Evolutionary conservation across 2,329 filamentous ascomycete species (phyloP), one percentile per base, ranked within the genome.

Genomic region (Cladophialophora yegresii): DNA sequence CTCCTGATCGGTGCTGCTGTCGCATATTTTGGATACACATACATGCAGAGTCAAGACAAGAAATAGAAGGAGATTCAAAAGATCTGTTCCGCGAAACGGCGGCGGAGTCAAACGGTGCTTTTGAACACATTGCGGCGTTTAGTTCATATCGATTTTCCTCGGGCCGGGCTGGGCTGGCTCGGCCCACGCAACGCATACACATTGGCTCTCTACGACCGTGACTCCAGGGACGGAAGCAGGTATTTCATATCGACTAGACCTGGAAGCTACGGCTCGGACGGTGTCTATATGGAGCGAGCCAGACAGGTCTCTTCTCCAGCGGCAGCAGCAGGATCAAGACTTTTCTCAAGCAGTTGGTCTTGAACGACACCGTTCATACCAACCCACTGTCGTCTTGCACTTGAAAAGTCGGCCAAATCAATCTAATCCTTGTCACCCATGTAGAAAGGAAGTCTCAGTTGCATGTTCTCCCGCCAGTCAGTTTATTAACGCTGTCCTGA

Each of bases 21-120:
- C 67, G 92, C 91, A 69, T 98, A 91, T 81, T 85, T 85, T 72
- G 90, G 85, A 73, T 97, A 93, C 84, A 89, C 93, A 79, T 96
- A 95, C 83, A 78, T 96, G 72, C 87, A 93, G 82, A 80, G 83
- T 76, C 79, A 83, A 71, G 67, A 67, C 64, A 67, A 73, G 65
- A 75, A 72, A 62, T 69, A 72, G 62, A 68, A 53, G 45, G 10
- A 8, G 6, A 33, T 26, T 16, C n/a, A 57, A 16, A 28, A 23
- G 16, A 54, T 50, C 20, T 10, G 47, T 43, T 20, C 36, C 6
- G 36, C 36, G 10, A 16, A 43, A 16, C 6, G 36, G 36, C 36
- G 36, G 36, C 36, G 36, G 36, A 43, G 36, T 43, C 36, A 43
- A 43, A 13, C 36, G 36, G 36, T 20, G 36, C 16, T 43, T n/a